phyloP scores from a whole-genome alignment of 202 grass and related monocot genomes.

The Cymbopogon flexuosus region DNA sequence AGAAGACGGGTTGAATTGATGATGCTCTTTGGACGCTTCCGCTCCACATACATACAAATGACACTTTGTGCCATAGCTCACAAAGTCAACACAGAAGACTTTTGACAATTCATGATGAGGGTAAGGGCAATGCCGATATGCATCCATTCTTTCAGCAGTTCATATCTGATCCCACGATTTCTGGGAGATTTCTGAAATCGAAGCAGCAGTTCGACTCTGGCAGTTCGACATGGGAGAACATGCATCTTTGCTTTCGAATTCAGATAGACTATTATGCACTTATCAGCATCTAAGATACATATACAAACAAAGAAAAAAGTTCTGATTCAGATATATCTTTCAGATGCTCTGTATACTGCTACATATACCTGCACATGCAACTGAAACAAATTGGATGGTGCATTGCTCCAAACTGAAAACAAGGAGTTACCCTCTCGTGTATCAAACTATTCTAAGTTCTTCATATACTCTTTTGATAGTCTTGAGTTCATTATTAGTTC shows the following conservation, averaged over 20 bases:
- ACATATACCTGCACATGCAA: constrained; percentile 5
- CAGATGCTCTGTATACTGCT: neutral
- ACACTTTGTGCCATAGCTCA: neutral
- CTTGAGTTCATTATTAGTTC: constrained; percentile 70
- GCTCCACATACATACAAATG: neutral
- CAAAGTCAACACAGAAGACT: constrained; percentile 15
- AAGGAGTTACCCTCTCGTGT: neutral
- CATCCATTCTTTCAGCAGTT: neutral
- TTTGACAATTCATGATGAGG: neutral
- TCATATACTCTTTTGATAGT: constrained; percentile 89
- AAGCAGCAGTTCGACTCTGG: neutral
- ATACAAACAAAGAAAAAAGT: neutral
- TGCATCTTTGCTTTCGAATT: neutral
- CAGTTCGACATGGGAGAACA: neutral
- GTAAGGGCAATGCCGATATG: neutral
- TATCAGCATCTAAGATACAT: neutral
- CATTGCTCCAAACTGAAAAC: neutral
- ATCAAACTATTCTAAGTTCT: constrained; percentile 63
- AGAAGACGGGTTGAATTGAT: neutral
- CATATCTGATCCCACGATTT: neutral
- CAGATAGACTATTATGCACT: neutral
- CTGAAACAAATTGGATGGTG: neutral
- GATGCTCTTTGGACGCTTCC: constrained; percentile 1
- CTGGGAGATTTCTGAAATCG: neutral
- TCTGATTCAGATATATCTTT: neutral